Evolutionary conservation across 345 rosid genomes (phyloP).

Genomic region (Mercurialis annua): DNA sequence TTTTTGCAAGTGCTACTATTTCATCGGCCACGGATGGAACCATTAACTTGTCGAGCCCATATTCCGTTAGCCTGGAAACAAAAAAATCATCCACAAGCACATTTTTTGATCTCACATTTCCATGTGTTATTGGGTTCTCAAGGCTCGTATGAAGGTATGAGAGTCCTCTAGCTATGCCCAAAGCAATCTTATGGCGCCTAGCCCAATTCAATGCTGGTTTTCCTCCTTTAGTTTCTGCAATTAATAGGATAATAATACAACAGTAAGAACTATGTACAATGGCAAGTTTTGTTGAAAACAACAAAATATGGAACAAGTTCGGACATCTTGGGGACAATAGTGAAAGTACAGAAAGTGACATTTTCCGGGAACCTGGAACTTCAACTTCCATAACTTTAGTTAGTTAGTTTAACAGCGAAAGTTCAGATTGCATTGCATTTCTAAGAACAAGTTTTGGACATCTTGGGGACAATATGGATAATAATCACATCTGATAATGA

Average conservation of each 20-base stretch:
- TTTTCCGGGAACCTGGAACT: no score
- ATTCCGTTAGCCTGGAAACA: conserved; percentile 77
- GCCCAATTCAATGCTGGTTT: conserved; percentile 89
- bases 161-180: conserved; percentile 84
- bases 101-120: conserved; percentile 82
- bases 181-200: conserved; percentile 88
- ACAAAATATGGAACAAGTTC: no score
- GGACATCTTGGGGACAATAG: no score
- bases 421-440: no score
- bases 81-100: conserved; percentile 92
- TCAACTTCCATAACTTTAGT: no score
- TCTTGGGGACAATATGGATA: no score
- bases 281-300: no score
- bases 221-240: conserved; percentile 69
- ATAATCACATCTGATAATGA: no score
- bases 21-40: conserved; percentile 87
- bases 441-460: no score
- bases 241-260: conserved; percentile 9
- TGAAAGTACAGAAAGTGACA: no score
- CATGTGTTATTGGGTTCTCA: conserved; percentile 80
- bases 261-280: neutral
- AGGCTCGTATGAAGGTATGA: conserved; percentile 79
- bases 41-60: conserved; percentile 92
- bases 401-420: no score
- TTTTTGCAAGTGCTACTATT: conserved; percentile 79